Conservation (phyloP, 768 basidiomycete species). For the Boletellus ananas region DNA sequence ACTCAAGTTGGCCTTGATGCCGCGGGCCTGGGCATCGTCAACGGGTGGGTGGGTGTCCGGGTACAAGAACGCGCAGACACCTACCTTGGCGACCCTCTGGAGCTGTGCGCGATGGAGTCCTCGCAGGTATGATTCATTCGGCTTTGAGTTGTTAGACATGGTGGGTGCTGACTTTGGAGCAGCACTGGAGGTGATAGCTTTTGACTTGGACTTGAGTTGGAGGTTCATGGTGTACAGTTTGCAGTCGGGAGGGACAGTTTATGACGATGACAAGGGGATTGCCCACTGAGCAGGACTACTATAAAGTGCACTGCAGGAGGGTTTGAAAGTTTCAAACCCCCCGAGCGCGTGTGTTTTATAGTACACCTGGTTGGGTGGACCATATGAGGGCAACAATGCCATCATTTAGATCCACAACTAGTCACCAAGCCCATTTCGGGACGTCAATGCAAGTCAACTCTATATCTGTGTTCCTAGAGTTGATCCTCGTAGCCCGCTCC, state of each 20-base stretch:
- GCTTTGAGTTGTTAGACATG: background rate
- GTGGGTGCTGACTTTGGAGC: background rate
- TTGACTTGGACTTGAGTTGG: constrained; percentile 1
- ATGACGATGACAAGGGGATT: background rate
- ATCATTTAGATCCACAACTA: too few relatives aligned
- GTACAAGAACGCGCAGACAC: background rate
- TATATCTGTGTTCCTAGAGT: too few relatives aligned
- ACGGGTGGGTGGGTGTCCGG: background rate
- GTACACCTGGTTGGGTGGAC: too few relatives aligned
- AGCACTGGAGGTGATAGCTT: background rate
- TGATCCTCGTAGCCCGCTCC: too few relatives aligned
- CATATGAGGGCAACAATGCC: too few relatives aligned
- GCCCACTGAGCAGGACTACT: too few relatives aligned
- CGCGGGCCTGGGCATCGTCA: constrained; percentile 15
- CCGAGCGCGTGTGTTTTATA: too few relatives aligned
- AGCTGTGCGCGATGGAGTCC: constrained; percentile 22
- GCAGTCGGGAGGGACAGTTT: background rate
- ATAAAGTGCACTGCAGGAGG: too few relatives aligned
- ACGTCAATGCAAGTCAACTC: too few relatives aligned
- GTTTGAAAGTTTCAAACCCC: too few relatives aligned
- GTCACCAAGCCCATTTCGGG: too few relatives aligned
- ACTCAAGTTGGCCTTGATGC: constrained; percentile 25
- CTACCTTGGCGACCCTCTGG: too few relatives aligned
- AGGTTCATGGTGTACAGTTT: constrained; percentile 4
- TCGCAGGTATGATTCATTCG: constrained; percentile 18